Evolutionary conservation across 495 filamentous ascomycete species (phyloP).

Genomic region (Bryoglossum gracile): DNA sequence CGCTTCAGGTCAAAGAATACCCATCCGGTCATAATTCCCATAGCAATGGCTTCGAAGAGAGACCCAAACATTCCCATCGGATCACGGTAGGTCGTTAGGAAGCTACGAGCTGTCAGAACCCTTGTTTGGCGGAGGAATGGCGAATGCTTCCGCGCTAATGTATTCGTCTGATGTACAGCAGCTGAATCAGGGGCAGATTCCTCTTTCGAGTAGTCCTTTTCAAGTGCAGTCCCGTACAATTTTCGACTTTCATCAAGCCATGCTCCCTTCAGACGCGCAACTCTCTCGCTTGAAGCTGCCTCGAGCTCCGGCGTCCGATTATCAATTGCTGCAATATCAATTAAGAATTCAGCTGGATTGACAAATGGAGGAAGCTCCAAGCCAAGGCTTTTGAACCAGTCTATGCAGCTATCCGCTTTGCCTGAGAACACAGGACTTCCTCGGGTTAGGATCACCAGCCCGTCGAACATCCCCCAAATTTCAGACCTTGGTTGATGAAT

Average conservation of each 20-base stretch:
- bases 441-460: slow-evolving; percentile 53
- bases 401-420: slow-evolving; percentile 38
- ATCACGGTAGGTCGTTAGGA: slow-evolving; percentile 60
- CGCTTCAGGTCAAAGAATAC: slow-evolving; percentile 57
- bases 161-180: neutral
- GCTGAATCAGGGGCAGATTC: neutral
- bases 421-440: slow-evolving; percentile 63
- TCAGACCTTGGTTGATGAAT: slow-evolving; percentile 70
- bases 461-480: slow-evolving; percentile 69
- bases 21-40: slow-evolving; percentile 63
- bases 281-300: slow-evolving; percentile 44
- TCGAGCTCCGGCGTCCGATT: slow-evolving; percentile 56
- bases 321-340: slow-evolving; percentile 65
- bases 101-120: slow-evolving; percentile 57
- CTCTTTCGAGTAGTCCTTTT: slow-evolving; percentile 4
- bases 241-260: slow-evolving; percentile 40
- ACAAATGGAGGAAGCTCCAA: slow-evolving; percentile 56
- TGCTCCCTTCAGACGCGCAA: slow-evolving; percentile 44
- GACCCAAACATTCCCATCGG: slow-evolving; percentile 64
- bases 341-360: slow-evolving; percentile 67
- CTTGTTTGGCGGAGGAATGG: slow-evolving; percentile 51
- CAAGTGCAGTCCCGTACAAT: slow-evolving; percentile 10
- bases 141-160: slow-evolving; percentile 20
- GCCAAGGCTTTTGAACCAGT: slow-evolving; percentile 51
- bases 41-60: slow-evolving; percentile 54